Base-by-base conservation (phyloP, 768 basidiomycete genomes). In the Pholiota microspora region DNA sequence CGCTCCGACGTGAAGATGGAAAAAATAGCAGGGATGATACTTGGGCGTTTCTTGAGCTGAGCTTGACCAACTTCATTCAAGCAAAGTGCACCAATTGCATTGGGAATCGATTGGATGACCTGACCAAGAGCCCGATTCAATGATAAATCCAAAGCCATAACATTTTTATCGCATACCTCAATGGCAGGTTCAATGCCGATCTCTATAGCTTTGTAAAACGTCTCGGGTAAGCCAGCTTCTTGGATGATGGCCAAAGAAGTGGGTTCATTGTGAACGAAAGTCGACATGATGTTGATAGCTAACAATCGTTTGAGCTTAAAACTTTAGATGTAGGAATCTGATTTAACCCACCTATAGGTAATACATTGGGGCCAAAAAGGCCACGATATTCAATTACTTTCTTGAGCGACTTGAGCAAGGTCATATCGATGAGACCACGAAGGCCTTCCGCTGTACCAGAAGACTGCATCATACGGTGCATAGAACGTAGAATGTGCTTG, bases 211-310 rank as follows among this genome's bases (percentile, higher is more conserved):
- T 81, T 80, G 71, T 94, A 98, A 63, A 99, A 93, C 0, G 85
- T 80, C 62, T 94, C 90, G 0, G 97, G 97, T 2, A 99, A 71
- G 4, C 88, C 85, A 24, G 85, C 81, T 69, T 99, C 97, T 70
- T 99, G 97, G 18, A 99, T 89, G 51, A 96, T 87, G 2, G 84
- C 76, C 53, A 99, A 74, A 13, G 93, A 97, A 0, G 95, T 98
- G 6, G 97, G 97, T 69, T 99, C 97, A 60, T 98, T 99, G 76
- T 99, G 96, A 7, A 98, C 86, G 70, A 98, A 98, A 0, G 94
- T 94, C 12, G 94, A 86, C 86, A 97, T 92, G 64, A 94, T 88
- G 67, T 95, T 94, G 75, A 95, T 92, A 4, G 92, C 94, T 92
- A 58, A 13, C 29, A 18, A 55, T 8, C n/a, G n/a, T n/a, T n/a